Base-by-base conservation (phyloP, 345 rosid genomes). In the Dimocarpus longan region DNA sequence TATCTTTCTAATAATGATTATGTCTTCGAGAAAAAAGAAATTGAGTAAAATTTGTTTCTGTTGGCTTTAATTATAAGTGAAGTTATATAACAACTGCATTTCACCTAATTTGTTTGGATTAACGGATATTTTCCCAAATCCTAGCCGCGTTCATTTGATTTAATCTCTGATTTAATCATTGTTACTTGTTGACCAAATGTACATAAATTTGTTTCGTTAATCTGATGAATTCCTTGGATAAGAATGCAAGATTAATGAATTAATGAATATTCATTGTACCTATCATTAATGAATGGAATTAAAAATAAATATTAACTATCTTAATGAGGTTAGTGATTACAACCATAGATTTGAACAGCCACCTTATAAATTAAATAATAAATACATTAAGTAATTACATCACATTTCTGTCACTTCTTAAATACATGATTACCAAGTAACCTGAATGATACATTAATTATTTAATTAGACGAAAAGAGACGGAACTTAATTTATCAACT, bases 81-180 rank as follows among this genome's bases (percentile, higher is more conserved):
- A 57, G 46, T 15, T 24, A 22, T 42, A 57, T 73, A 67, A n/a
- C 10, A 67, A 56, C 70, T 54, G 26, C 65, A 75, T 74, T 74
- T 65, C 59, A 81, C 60, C 71, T 21, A 7, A 12, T n/a, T 28
- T 21, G 54, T 37, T 72, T 73, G 9, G 63, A 64, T 69, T 78
- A 54, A 46, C 60, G 46, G 24, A 50, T 50, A 66, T 13, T 60
- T 77, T 66, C 67, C 80, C 19, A 76, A 44, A 69, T 44, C 62
- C 26, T 26, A 76, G n/a, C 78, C 73, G 42, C n/a, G 11, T 70
- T 71, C 63, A 39, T 42, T 44, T 56, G 16, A 57, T 71, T 80
- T 70, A 48, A 22, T 18, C 56, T 39, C 40, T 42, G 4, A 21
- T 60, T 16, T 22, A 60, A 60, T 74, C 10, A 15, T 62, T 71